Evolutionary conservation across 1,284 basidiomycete species (phyloP), one percentile per base, ranked within the genome.

Genomic region (Farysia itapuensis): DNA sequence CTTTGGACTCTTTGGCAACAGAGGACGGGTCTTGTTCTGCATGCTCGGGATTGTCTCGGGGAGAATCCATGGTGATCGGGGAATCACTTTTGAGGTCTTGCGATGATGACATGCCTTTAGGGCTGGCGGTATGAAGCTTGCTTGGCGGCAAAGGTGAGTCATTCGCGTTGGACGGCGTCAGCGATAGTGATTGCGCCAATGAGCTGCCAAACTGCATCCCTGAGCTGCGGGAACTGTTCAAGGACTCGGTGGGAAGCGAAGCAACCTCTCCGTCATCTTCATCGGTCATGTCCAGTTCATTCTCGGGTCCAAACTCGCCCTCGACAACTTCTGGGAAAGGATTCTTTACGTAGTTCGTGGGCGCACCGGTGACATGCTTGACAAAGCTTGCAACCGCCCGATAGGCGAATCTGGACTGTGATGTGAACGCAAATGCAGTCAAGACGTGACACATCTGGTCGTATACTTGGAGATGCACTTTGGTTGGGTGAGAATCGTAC

Each of bases 391-490:
- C 77, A 36, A 79, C 71, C 1, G 65, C 75, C 2, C 79, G 56
- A 54, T 74, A 80, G 28, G 70, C 78, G 47, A 77, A 79, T 39
- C 74, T 70, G 20, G 77, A 77, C 22, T 78, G 74, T 13, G 68
- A 72, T 2, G 78, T 77, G 40, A 78, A 79, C 1, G 78, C 73
- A 51, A 80, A 79, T 22, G 79, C 60, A 4, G 79, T 77, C 6
- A 80, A 59, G 30, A 79, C 79, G 69, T 83, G 81, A 53, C 81
- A 81, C 35, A 79, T 79, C 19, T 79, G 80, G 38, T 75, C 71
- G 44, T 65, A 76, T 31, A 76, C 51, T 76, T 98, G 94, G 11
- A 98, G 80, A 78, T 98, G 94, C 13, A 97, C 90, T 49, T 88
- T 83, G 0, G 94, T 95, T 0, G 89, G 84, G 2, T 78, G 81